A percentile compares a stretch with the other conserved stretches of the same genome.
These are phyloP conservation scores for Schizothecium vesticola DNA, from an alignment of 495 filamentous ascomycete species.

Conservation along the genomic window DNA sequence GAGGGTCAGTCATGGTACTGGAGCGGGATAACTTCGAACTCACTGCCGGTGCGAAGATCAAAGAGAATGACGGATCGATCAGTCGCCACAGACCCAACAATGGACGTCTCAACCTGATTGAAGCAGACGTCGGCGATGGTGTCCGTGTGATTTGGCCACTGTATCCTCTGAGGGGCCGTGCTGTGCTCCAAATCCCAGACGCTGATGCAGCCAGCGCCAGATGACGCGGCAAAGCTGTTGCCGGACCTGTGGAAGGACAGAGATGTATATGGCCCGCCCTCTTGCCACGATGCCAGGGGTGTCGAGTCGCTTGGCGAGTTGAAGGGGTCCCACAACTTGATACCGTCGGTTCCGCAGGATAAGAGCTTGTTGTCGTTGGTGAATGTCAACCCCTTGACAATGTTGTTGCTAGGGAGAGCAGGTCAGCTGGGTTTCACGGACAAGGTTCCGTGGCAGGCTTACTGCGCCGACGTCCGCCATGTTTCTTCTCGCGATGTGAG, in stretches of 20 bases:
- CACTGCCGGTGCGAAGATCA: conserved; percentile 68
- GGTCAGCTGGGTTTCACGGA: neutral
- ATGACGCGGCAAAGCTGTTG: conserved; percentile 69
- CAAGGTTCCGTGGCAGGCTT: neutral
- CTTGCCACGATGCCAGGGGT: conserved; percentile 77
- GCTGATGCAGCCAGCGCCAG: conserved; percentile 77
- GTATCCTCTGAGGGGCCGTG: conserved; percentile 69
- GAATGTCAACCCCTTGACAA: conserved; percentile 89
- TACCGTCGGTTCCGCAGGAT: conserved; percentile 81
- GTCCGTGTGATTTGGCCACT: conserved; percentile 82
- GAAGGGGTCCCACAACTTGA: conserved; percentile 91
- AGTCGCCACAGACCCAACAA: conserved; percentile 74
- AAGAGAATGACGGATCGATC: conserved; percentile 79
- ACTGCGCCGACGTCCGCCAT: conserved; percentile 76
- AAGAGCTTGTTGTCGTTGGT: conserved; percentile 77
- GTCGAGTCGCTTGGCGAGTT: conserved; percentile 55
- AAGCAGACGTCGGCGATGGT: conserved; percentile 89
- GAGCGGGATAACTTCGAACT: neutral
- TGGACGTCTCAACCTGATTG: conserved; percentile 89
- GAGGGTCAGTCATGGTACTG: neutral
- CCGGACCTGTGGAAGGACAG: conserved; percentile 72
- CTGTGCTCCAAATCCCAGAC: conserved; percentile 68
- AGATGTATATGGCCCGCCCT: conserved; percentile 73
- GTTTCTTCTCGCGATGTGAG: conserved; percentile 71
- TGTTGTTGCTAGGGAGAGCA: conserved; percentile 44